Evolutionary conservation across 2,329 filamentous ascomycete species (phyloP), one percentile per base, ranked within the genome.

Genomic region (Trichoderma sp.): DNA sequence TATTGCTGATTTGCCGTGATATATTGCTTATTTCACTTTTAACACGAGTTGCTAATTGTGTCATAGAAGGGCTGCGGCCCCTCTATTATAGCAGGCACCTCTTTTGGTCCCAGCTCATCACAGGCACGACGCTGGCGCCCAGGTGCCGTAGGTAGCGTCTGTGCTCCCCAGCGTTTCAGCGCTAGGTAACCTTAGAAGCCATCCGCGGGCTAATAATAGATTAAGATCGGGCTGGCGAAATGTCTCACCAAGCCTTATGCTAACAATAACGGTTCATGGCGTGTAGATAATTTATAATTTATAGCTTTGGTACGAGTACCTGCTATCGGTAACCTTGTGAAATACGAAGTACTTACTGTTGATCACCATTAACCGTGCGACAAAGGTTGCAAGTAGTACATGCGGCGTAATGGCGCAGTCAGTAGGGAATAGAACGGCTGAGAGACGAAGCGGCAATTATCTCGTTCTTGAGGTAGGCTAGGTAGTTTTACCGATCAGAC

Each of bases 191-290:
- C 33, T 35, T 35, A 11, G 33, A 35, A 59, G 55, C 58, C 63
- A 66, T 58, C 63, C 63, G 63, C 19, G 40, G 53, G n/a, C 64
- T 67, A 67, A 67, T 27, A 59, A 59, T 59, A 67, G 64, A 67
- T 58, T 59, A 35, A 67, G 64, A 67, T 67, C 64, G 64, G 64
- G 29, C 55, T 67, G 64, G 64, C 64, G 53, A 67, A 49, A 59
- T 67, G 64, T 67, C 64, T 67, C 64, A 67, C 64, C 64, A 67
- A 67, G 64, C 64, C 64, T 67, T 67, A 67, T 33, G 31, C 55
- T 49, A 52, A 37, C 35, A 52, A 59, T 56, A 56, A 43, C 27
- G 27, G 35, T 37, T 27, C 29, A 67, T 56, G 64, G 55, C 27
- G 27, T 49, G 47, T 49, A 49, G 47, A 49, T 11, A 49, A 21